These are phyloP conservation scores for Salvia miltiorrhiza DNA, from an alignment of 257 asterid genomes.

Conservation along the genomic window DNA sequence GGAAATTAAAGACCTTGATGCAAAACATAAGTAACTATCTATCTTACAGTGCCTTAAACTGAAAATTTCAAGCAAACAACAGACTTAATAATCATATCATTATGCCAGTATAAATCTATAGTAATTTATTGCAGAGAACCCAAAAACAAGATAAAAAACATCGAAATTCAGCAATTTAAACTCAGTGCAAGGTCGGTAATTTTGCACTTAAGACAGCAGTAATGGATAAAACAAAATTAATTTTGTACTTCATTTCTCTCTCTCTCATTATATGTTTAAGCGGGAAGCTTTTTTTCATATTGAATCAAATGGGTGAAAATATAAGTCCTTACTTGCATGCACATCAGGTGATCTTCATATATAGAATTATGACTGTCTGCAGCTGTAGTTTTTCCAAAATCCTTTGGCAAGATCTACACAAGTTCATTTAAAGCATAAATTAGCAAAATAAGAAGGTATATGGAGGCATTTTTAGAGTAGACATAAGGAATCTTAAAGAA, in stretches of 20 bases:
- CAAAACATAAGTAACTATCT: neutral
- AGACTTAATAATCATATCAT: neutral
- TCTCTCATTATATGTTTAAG: neutral
- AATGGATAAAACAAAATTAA: neutral
- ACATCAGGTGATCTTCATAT: conserved; percentile 45
- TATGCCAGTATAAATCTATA: neutral
- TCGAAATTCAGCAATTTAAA: neutral
- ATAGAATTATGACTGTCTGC: conserved; percentile 31
- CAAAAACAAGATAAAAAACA: neutral
- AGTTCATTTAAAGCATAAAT: neutral
- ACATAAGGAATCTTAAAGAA: neutral
- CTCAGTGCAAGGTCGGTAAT: neutral
- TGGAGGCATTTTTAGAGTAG: neutral
- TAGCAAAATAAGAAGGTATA: neutral
- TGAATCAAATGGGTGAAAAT: neutral
- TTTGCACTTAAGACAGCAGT: neutral
- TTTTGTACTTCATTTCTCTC: neutral
- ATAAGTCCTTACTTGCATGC: conserved; percentile 46
- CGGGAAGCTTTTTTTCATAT: neutral
- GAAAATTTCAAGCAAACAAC: neutral
- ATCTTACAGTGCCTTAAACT: neutral
- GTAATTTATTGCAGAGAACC: neutral
- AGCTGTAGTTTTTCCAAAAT: conserved; percentile 19
- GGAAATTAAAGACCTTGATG: neutral
- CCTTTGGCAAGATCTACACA: conserved; percentile 32